A percentile compares a stretch with the other conserved stretches of the same genome.
phyloP scores from a whole-genome alignment of 805 yeast genomes.

The Komagataella populi region DNA sequence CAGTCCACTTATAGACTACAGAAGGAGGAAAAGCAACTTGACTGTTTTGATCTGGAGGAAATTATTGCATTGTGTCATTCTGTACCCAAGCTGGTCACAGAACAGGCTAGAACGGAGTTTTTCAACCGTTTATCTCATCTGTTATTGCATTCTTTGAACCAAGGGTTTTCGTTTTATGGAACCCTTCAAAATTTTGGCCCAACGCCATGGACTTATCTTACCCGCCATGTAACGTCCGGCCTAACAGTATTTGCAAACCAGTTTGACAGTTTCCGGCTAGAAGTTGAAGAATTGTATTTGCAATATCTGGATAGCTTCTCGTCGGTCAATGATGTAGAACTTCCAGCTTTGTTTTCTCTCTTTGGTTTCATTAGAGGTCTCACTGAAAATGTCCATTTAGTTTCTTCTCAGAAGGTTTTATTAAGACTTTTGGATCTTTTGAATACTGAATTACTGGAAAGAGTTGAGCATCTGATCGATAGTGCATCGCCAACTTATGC shows the following conservation, averaged over 20 bases:
- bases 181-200: background rate
- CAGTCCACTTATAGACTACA: background rate
- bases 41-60: background rate
- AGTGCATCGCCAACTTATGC: slow-evolving; percentile 4
- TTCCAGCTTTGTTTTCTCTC: slow-evolving; percentile 9
- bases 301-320: background rate
- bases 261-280: background rate
- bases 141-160: background rate
- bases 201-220: background rate
- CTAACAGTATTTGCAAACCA: background rate
- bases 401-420: slow-evolving; percentile 8
- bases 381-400: slow-evolving; percentile 11
- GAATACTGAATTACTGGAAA: slow-evolving; percentile 13
- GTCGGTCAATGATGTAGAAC: background rate
- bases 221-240: background rate
- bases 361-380: slow-evolving; percentile 17
- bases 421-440: slow-evolving; percentile 10
- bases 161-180: background rate
- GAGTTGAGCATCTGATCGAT: slow-evolving; percentile 7
- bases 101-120: background rate
- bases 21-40: background rate
- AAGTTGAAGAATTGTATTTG: background rate
- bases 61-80: background rate
- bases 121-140: background rate
- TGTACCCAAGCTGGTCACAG: background rate